Percentiles rank a stretch among this genome's conserved stretches.
Evolutionary conservation across 2,329 filamentous ascomycete genomes (phyloP).

Genomic region (Pyrenochaeta sp.): DNA sequence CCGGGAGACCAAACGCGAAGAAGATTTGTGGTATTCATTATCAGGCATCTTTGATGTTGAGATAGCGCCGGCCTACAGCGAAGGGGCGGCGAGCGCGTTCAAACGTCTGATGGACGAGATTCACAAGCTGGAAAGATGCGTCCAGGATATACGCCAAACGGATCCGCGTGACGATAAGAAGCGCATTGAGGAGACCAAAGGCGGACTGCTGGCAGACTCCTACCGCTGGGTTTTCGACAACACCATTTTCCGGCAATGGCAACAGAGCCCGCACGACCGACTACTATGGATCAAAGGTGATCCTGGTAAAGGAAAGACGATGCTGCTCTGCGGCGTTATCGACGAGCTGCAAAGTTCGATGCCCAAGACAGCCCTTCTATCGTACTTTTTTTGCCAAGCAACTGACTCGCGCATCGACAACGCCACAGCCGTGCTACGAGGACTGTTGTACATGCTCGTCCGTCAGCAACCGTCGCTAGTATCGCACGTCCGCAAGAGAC

Average conservation of each 20-base stretch:
- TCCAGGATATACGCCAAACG: constrained; percentile 10
- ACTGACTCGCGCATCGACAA: constrained; percentile 54
- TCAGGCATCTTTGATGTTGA: constrained; percentile 13
- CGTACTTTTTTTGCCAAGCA: constrained; percentile 55
- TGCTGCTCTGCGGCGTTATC: constrained; percentile 42
- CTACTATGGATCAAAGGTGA: constrained; percentile 48
- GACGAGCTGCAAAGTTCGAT: constrained; percentile 32
- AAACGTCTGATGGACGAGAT: constrained; percentile 14
- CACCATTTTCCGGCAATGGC: constrained; percentile 30
- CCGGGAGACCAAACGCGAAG: constrained; percentile 16
- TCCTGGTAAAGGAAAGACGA: constrained; percentile 46
- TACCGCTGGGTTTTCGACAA: constrained; percentile 33
- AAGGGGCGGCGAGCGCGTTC: not conserved
- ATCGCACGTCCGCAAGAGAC: constrained; percentile 26
- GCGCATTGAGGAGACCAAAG: constrained; percentile 10
- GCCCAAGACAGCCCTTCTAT: constrained; percentile 18
- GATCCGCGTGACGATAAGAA: constrained; percentile 14
- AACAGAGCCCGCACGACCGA: constrained; percentile 23
- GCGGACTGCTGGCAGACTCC: constrained; percentile 7
- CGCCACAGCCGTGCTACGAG: constrained; percentile 51
- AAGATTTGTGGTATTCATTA: constrained; percentile 7
- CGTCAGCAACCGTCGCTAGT: constrained; percentile 41
- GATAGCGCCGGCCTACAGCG: not conserved
- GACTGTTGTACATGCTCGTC: constrained; percentile 53
- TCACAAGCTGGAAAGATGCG: constrained; percentile 12